These are phyloP conservation scores for Laburnicola sp. DNA, from an alignment of 2,329 filamentous ascomycete genomes.

Conservation along the genomic window DNA sequence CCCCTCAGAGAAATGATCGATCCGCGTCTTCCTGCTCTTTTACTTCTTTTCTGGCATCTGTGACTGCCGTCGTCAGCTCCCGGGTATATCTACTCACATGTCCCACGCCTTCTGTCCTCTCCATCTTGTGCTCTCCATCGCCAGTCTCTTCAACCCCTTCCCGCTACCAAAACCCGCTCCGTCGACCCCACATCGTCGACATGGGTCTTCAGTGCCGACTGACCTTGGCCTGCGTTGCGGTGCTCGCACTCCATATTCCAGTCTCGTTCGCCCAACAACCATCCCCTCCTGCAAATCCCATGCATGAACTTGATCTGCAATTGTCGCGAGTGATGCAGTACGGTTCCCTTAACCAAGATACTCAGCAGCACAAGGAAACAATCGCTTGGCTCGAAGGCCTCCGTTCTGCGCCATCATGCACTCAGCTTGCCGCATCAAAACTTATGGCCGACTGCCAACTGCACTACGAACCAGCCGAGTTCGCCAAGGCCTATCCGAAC, in stretches of 20 bases:
- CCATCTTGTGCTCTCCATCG: not conserved
- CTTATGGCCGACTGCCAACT: slow-evolving; percentile 59
- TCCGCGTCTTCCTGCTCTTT: not conserved
- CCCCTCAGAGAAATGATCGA: not conserved
- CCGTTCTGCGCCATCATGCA: slow-evolving; percentile 48
- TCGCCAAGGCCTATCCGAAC: slow-evolving; percentile 31
- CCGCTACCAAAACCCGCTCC: not conserved
- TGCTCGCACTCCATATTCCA: not conserved
- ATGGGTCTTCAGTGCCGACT: not conserved
- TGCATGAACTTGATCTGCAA: slow-evolving; percentile 3
- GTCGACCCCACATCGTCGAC: not conserved
- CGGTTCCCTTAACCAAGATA: slow-evolving; percentile 6
- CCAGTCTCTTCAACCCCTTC: not conserved
- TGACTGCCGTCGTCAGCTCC: not conserved
- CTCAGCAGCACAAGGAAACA: slow-evolving; percentile 9
- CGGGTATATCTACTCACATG: not conserved
- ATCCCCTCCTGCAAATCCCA: slow-evolving; percentile 1
- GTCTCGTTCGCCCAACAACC: not conserved
- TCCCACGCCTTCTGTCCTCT: not conserved
- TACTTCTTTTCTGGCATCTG: not conserved
- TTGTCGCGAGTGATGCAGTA: slow-evolving; percentile 5
- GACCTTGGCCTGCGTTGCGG: not conserved
- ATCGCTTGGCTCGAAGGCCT: slow-evolving; percentile 5
- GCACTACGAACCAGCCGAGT: slow-evolving; percentile 44
- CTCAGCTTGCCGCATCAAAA: slow-evolving; percentile 55